phyloP scores from a whole-genome alignment of 306 rosid genomes.

The Erythrophleum fordii region DNA sequence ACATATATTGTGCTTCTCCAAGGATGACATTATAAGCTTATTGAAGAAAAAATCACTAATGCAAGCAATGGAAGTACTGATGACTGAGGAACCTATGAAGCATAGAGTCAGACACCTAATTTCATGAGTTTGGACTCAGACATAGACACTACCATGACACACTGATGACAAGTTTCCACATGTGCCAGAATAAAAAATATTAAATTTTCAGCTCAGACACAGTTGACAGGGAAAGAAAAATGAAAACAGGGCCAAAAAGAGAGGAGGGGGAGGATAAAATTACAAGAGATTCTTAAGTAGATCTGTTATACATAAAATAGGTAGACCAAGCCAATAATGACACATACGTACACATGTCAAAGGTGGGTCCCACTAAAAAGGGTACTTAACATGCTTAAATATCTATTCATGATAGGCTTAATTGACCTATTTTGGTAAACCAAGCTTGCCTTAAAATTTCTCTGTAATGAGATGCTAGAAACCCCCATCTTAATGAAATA shows the following conservation, averaged over 20 bases:
- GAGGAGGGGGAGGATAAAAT: neutral
- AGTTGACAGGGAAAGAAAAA: neutral
- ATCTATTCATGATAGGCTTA: neutral
- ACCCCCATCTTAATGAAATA: neutral
- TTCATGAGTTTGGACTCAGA: neutral
- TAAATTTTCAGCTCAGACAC: neutral
- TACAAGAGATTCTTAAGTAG: too few relatives aligned
- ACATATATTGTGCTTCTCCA: neutral
- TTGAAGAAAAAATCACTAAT: constrained; percentile 12
- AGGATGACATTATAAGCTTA: neutral
- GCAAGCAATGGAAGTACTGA: neutral
- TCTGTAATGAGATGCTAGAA: neutral
- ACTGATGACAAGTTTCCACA: neutral
- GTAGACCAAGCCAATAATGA: neutral
- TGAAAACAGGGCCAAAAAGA: too few relatives aligned
- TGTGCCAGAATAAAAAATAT: neutral
- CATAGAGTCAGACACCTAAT: neutral
- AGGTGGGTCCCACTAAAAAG: neutral
- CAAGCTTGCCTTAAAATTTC: neutral
- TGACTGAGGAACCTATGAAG: neutral
- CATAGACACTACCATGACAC: neutral
- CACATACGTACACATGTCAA: neutral
- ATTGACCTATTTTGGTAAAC: neutral
- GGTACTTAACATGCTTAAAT: neutral
- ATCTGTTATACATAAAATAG: too few relatives aligned